A percentile compares a stretch with the other conserved stretches of the same genome.
These are phyloP conservation scores for Apiospora malaysiana DNA, from an alignment of 2,329 filamentous ascomycete genomes.

Conservation along the genomic window DNA sequence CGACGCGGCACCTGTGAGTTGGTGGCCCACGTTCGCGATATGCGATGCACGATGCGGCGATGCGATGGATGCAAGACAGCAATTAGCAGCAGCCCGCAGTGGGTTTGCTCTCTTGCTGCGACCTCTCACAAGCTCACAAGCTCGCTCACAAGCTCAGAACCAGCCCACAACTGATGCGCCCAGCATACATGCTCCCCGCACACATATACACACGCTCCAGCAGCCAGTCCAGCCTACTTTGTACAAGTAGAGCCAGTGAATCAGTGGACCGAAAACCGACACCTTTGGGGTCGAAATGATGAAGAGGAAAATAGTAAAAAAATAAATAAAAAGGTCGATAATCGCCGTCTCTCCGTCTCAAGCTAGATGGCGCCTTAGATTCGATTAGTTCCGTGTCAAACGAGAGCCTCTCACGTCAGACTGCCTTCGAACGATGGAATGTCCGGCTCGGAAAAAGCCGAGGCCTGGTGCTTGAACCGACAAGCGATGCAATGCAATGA, in stretches of 20 bases:
- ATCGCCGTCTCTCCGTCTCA: background rate
- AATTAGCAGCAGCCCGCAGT: conserved; percentile 6
- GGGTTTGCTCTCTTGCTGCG: background rate
- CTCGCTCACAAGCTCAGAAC: background rate
- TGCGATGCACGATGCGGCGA: background rate
- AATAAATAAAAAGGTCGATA: no score
- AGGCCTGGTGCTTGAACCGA: background rate
- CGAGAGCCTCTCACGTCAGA: background rate
- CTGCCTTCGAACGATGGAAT: background rate
- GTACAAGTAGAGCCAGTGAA: background rate
- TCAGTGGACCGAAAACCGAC: background rate
- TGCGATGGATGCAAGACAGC: background rate
- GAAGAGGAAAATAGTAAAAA: no score
- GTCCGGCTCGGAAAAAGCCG: background rate
- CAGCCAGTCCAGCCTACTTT: background rate
- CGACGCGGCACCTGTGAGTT: background rate
- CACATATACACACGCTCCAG: background rate
- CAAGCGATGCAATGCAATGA: background rate
- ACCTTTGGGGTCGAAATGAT: background rate
- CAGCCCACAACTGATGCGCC: conserved; percentile 1
- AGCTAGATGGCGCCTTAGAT: background rate
- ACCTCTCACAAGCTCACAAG: background rate
- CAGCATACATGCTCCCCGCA: conserved; percentile 2
- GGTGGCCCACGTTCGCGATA: conserved; percentile 12
- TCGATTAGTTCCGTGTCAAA: background rate